Conservation (phyloP, 106 monocot species). For the Ottelia alismoides region DNA sequence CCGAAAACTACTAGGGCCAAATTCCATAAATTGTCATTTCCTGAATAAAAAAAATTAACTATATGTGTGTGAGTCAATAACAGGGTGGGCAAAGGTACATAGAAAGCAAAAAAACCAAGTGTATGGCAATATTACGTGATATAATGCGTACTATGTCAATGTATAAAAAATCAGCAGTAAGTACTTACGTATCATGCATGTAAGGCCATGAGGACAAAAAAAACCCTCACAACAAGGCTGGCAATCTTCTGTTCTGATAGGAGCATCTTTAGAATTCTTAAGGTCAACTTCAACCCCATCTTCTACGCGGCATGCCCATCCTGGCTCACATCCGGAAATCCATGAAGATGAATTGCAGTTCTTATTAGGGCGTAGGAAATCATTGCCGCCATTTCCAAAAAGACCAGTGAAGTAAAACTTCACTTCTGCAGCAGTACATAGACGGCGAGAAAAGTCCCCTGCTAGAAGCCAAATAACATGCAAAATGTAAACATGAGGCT, state of each 20-base stretch:
- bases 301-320: neutral
- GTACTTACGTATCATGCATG: slow-evolving; percentile 4
- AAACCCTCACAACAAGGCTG: slow-evolving; percentile 3
- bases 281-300: neutral
- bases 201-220: slow-evolving; percentile 2
- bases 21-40: too few relatives aligned
- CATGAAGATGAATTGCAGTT: slow-evolving; percentile 2
- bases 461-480: neutral
- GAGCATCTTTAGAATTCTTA: neutral
- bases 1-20: too few relatives aligned
- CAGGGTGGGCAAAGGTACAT: too few relatives aligned
- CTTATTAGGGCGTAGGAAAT: slow-evolving; percentile 1
- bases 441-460: neutral
- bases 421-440: neutral
- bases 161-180: too few relatives aligned
- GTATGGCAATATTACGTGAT: too few relatives aligned
- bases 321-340: neutral
- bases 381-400: neutral
- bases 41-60: too few relatives aligned
- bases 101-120: too few relatives aligned
- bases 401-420: neutral
- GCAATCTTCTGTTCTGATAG: neutral
- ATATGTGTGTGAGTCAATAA: too few relatives aligned
- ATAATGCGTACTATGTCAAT: too few relatives aligned
- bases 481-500: neutral